phyloP scores from a whole-genome alignment of 345 rosid genomes.

The Aquilaria sinensis region DNA sequence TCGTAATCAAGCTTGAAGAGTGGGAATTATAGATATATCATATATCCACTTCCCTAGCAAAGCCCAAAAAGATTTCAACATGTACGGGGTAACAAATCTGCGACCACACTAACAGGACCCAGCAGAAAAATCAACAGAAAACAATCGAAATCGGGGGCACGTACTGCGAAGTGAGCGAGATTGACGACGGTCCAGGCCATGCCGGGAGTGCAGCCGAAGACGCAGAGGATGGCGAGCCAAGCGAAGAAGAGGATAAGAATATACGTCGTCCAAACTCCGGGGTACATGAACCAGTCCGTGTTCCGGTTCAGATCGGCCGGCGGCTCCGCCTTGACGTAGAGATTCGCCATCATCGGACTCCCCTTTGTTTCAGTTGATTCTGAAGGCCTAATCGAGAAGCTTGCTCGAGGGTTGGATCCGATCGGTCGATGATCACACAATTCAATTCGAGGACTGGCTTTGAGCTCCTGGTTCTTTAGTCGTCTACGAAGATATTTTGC shows the following conservation, averaged over 20 bases:
- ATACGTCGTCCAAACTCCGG: slow-evolving; percentile 80
- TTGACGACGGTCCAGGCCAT: slow-evolving; percentile 85
- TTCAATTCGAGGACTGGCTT: too few relatives aligned
- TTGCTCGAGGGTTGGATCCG: too few relatives aligned
- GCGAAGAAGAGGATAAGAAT: slow-evolving; percentile 62
- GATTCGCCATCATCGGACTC: slow-evolving; percentile 26
- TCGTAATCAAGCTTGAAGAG: too few relatives aligned
- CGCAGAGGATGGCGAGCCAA: slow-evolving; percentile 62
- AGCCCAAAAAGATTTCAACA: too few relatives aligned
- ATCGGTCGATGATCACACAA: too few relatives aligned
- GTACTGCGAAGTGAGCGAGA: slow-evolving; percentile 60
- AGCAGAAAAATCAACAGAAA: not conserved
- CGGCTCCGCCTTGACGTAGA: slow-evolving; percentile 65
- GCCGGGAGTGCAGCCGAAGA: slow-evolving; percentile 67
- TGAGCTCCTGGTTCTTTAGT: too few relatives aligned
- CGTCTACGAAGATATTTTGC: too few relatives aligned
- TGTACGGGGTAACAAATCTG: too few relatives aligned
- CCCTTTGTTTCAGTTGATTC: not conserved
- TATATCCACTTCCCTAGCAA: too few relatives aligned
- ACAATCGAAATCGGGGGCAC: slow-evolving; percentile 1
- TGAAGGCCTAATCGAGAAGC: not conserved
- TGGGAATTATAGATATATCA: too few relatives aligned
- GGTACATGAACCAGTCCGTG: slow-evolving; percentile 85
- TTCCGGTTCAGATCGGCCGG: slow-evolving; percentile 79
- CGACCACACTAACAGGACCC: not conserved